Evolutionary conservation across 768 basidiomycete genomes (phyloP).

Genomic region (Chiua virens): DNA sequence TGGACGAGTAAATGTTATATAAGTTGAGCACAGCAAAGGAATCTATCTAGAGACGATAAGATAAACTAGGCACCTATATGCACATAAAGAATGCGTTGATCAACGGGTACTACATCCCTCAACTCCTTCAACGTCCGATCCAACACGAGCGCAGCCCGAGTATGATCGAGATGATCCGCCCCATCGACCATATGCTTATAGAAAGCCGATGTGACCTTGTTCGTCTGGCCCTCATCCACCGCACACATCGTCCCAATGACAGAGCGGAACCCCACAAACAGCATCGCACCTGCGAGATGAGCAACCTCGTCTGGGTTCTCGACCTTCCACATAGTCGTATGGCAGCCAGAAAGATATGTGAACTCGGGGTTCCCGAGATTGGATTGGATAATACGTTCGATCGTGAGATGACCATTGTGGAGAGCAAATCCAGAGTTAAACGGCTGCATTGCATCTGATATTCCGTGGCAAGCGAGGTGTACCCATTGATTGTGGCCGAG

Average conservation of each 20-base stretch:
- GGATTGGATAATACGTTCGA: neutral
- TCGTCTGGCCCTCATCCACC: constrained; percentile 3
- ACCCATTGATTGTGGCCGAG: too few relatives aligned
- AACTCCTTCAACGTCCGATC: constrained; percentile 2
- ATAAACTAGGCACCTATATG: constrained; percentile 12
- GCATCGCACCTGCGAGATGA: neutral
- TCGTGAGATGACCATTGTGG: neutral
- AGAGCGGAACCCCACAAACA: neutral
- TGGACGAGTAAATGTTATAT: too few relatives aligned
- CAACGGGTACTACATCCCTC: neutral
- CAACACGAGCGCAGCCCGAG: constrained; percentile 5
- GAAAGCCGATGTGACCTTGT: constrained; percentile 4
- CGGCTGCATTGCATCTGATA: neutral
- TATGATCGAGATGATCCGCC: constrained; percentile 1
- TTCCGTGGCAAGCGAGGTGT: neutral
- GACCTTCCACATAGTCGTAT: neutral
- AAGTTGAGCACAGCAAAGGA: too few relatives aligned
- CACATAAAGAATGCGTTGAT: constrained; percentile 15
- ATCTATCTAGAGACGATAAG: too few relatives aligned
- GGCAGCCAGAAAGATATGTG: neutral
- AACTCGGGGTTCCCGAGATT: neutral
- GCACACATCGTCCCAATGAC: constrained; percentile 19
- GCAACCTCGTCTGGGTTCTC: neutral
- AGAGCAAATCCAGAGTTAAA: neutral
- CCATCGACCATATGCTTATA: constrained; percentile 6